A percentile compares a stretch with the other conserved stretches of the same genome.
phyloP scores from a whole-genome alignment of 768 basidiomycete genomes.

The Serendipita sp. region DNA sequence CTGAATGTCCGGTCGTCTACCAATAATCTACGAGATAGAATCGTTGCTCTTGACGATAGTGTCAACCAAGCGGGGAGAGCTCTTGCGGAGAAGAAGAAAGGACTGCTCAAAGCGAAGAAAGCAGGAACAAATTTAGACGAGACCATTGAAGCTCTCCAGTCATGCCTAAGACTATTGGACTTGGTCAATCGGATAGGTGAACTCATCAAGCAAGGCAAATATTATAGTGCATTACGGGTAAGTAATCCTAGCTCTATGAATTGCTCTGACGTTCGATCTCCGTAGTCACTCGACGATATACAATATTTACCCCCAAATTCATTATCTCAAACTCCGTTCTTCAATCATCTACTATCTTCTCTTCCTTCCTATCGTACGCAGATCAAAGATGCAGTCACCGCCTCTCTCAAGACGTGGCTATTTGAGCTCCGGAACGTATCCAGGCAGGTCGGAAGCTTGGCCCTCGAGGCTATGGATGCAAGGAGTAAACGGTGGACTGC shows the following conservation, averaged over 20 bases:
- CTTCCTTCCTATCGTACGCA: constrained; percentile 77
- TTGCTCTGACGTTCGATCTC: constrained; percentile 16
- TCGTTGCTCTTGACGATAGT: constrained; percentile 71
- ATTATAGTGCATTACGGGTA: constrained; percentile 92
- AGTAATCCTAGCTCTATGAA: constrained; percentile 8
- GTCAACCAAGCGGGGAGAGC: constrained; percentile 77
- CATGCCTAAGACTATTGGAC: constrained; percentile 81
- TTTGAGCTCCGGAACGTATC: constrained; percentile 85
- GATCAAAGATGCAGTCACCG: constrained; percentile 86
- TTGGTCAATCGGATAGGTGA: constrained; percentile 81
- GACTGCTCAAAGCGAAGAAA: constrained; percentile 75
- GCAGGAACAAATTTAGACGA: constrained; percentile 91
- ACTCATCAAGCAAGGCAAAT: constrained; percentile 86
- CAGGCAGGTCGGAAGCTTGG: constrained; percentile 67
- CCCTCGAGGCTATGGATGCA: constrained; percentile 77
- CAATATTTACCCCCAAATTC: constrained; percentile 78
- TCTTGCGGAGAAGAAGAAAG: constrained; percentile 86
- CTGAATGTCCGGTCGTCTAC: constrained; percentile 94
- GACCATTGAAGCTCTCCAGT: constrained; percentile 88
- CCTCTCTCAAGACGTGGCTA: constrained; percentile 92
- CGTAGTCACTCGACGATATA: constrained; percentile 87
- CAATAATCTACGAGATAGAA: constrained; percentile 79
- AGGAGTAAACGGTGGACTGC: constrained; percentile 70
- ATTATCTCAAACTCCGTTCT: constrained; percentile 83
- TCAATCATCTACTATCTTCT: constrained; percentile 78